Evolutionary conservation across 352 stramenopile genomes (phyloP).

Genomic region (Globisporangium camurandrum): DNA sequence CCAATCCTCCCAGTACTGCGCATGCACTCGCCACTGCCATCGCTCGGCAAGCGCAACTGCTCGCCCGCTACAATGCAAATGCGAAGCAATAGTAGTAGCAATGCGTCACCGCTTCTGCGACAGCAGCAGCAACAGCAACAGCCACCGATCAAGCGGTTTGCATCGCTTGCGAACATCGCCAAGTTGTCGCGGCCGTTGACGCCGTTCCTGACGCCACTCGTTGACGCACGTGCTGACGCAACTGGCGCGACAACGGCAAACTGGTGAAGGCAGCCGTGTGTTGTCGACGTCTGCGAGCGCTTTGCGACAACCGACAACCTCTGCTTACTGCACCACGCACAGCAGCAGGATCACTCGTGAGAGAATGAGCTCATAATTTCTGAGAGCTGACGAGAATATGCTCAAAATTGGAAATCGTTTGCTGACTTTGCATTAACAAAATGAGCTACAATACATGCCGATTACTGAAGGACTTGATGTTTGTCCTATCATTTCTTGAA

Average conservation of each 20-base stretch:
- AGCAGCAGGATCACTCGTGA: neutral
- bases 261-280: slow-evolving; percentile 1
- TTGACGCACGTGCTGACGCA: neutral
- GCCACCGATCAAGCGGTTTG: slow-evolving; percentile 14
- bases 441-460: no score
- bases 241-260: neutral
- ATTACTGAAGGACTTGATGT: no score
- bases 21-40: slow-evolving; percentile 7
- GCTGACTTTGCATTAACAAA: no score
- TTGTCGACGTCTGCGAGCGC: neutral
- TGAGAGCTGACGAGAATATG: no score
- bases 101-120: slow-evolving; percentile 1
- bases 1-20: slow-evolving; percentile 7
- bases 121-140: no score
- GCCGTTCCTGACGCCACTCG: neutral
- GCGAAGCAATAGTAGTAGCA: neutral
- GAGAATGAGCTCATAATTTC: neutral
- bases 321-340: slow-evolving; percentile 1
- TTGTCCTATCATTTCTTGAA: no score
- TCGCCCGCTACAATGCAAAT: neutral
- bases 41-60: slow-evolving; percentile 6
- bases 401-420: no score
- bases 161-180: slow-evolving; percentile 11
- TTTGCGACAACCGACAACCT: neutral
- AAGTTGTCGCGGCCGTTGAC: slow-evolving; percentile 9